Evolutionary conservation across 1,284 basidiomycete species (phyloP), one percentile per base, ranked within the genome.

Genomic region (Bondarzewia mesenterica): DNA sequence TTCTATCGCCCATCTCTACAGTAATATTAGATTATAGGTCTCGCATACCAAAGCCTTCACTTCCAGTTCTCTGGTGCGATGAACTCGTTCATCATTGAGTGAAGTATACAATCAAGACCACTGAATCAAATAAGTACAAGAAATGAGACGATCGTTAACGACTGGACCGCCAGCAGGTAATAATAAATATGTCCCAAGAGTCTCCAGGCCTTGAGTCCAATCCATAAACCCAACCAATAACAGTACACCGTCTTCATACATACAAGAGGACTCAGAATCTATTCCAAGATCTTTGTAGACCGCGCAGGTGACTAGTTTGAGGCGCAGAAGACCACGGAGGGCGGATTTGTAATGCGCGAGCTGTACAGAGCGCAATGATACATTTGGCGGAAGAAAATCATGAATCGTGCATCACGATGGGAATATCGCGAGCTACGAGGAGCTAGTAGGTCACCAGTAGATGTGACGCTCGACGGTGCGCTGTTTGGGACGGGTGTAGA

Each of bases 391-490:
- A 12, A 32, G 7, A 7, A 32, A 32, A 12, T n/a, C 29, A 32
- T 12, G n/a, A n/a, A 10, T 4, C 29, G n/a, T n/a, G 29, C 29
- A 12, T 4, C 29, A n/a, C 29, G 6, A 32, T 32, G 29, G 29
- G 29, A n/a, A 12, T n/a, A 32, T n/a, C 29, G 29, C 29, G 29
- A 32, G 10, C 29, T 10, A 4, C 12, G 29, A 32, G 29, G 29
- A n/a, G n/a, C n/a, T n/a, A n/a, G 5, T 32, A 7, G 21, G 50
- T 68, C 64, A 87, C 80, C 80, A 88, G 67, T 84, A 82, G 60
- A 88, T 74, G 52, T 76, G 72, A 51, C 85, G 80, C 64, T 87
- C 83, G 57, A 88, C 59, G 51, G 70, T 71, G 49, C 72, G 74
- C 52, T 67, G 66, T 57, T 77, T 73, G 49, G 77, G 73, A 48